Evolutionary conservation across 768 basidiomycete genomes (phyloP).

Genomic region (Kwoniella shandongensis): DNA sequence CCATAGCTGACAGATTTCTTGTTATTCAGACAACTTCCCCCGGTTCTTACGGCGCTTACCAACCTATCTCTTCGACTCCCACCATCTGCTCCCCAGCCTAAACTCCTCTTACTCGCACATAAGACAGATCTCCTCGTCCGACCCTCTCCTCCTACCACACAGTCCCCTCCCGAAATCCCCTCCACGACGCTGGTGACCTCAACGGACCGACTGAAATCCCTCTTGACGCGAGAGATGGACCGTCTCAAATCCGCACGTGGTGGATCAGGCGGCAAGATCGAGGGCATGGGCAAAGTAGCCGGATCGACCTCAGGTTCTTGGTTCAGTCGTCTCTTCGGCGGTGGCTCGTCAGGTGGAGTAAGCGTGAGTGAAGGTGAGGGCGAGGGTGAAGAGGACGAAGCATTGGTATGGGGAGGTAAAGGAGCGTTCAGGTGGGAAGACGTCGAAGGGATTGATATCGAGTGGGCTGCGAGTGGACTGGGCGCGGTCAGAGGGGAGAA

Average conservation of each 20-base stretch:
- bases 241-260: conserved; percentile 43
- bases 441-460: conserved; percentile 48
- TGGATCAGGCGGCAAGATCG: conserved; percentile 40
- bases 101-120: conserved; percentile 47
- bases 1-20: neutral
- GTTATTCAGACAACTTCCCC: conserved; percentile 36
- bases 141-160: conserved; percentile 19
- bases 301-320: conserved; percentile 14
- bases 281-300: conserved; percentile 42
- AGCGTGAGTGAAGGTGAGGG: conserved; percentile 13
- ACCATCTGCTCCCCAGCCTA: conserved; percentile 13
- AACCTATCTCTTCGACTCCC: conserved; percentile 21
- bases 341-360: conserved; percentile 2
- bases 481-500: conserved; percentile 12
- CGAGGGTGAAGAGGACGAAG: conserved; percentile 41
- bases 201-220: conserved; percentile 34
- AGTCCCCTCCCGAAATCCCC: conserved; percentile 32
- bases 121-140: conserved; percentile 48
- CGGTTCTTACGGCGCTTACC: conserved; percentile 38
- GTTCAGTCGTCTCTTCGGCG: conserved; percentile 31
- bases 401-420: conserved; percentile 49
- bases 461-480: conserved; percentile 39
- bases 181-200: conserved; percentile 27
- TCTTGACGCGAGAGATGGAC: conserved; percentile 50
- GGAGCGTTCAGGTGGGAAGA: conserved; percentile 48